Base-by-base conservation (phyloP, 2,329 filamentous ascomycete genomes). In the Xylaria hypoxylon region DNA sequence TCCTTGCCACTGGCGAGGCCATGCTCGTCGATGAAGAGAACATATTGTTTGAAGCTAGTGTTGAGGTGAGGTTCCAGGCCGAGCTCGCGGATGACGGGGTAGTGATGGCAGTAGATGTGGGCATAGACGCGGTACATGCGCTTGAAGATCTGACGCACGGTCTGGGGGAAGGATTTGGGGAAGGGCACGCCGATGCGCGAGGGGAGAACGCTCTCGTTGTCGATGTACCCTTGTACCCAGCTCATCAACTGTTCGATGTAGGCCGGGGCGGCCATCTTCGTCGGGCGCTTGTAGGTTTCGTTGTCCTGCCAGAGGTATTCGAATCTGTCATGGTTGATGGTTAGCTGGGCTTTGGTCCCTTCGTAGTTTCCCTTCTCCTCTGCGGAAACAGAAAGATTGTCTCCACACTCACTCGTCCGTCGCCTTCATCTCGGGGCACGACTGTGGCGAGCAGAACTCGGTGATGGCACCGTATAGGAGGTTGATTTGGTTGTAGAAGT, bases 401-500 rank as follows among this genome's bases (percentile, higher is more conserved):
- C n/a, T n/a, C n/a, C n/a, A n/a, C n/a, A n/a, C 88, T 71, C 86
- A 96, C 91, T 99, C 96, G 82, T 99, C 96, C 10, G 96, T 99
- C n/a, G 96, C 96, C 82, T 99, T 99, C 96, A 99, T 99, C 83
- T 98, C 96, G 0, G 96, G 96, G 79, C 96, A 99, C 71, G 94
- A 94, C 78, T 96, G 92, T 35, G 96, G 95, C 28, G 96, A 98
- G 85, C 96, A 99, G 82, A 99, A 99, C 79, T 99, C 96, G 67
- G 96, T 99, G 78, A 99, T 99, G 72, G 96, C 96, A 66, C 96
- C 96, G 79, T 99, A 99, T 66, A 99, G 90, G 40, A 99, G 87
- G 82, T 99, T 99, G 85, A 99, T 97, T 82, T 99, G 96, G 84
- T 99, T 99, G 88, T 99, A 99, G 82, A 99, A 99, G 82, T 99